These are phyloP conservation scores for Monascus purpureus DNA, from an alignment of 495 filamentous ascomycete genomes.

Conservation along the genomic window DNA sequence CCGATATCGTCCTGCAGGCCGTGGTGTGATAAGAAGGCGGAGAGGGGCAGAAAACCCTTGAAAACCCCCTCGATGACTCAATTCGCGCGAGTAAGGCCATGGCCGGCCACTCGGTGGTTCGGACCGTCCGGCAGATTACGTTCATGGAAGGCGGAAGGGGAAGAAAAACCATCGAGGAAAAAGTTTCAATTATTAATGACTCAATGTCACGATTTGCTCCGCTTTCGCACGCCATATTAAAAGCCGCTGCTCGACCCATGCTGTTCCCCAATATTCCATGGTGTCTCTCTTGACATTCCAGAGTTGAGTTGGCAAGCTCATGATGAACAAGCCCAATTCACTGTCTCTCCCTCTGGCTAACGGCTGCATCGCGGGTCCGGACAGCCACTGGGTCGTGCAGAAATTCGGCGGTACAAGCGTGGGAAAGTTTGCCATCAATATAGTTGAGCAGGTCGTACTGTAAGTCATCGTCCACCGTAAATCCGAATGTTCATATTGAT, in stretches of 20 bases:
- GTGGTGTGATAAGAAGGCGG: too few relatives aligned
- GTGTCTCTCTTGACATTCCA: constrained; percentile 2
- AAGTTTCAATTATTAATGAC: constrained; percentile 6
- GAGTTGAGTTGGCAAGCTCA: constrained; percentile 7
- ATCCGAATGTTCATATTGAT: constrained; percentile 2
- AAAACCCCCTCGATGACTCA: background rate
- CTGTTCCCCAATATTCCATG: constrained; percentile 5
- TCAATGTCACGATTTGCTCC: constrained; percentile 10
- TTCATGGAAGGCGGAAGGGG: too few relatives aligned
- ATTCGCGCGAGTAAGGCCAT: too few relatives aligned
- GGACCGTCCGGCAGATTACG: too few relatives aligned
- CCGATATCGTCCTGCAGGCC: constrained; percentile 5
- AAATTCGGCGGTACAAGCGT: constrained; percentile 74
- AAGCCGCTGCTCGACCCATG: constrained; percentile 6
- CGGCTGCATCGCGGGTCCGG: constrained; percentile 3
- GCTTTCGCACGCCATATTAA: constrained; percentile 25
- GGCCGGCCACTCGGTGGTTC: too few relatives aligned
- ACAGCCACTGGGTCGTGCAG: constrained; percentile 59
- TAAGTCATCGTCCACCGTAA: constrained; percentile 18
- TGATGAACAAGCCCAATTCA: constrained; percentile 5
- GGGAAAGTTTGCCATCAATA: constrained; percentile 54
- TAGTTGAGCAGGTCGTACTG: constrained; percentile 62
- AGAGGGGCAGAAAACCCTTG: too few relatives aligned
- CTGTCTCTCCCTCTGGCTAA: constrained; percentile 5
- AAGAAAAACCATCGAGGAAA: constrained; percentile 7